Percentiles rank a stretch among this genome's conserved stretches.
Evolutionary conservation across 2,329 filamentous ascomycete genomes (phyloP).

Genomic region (Metarhizium brunneum): DNA sequence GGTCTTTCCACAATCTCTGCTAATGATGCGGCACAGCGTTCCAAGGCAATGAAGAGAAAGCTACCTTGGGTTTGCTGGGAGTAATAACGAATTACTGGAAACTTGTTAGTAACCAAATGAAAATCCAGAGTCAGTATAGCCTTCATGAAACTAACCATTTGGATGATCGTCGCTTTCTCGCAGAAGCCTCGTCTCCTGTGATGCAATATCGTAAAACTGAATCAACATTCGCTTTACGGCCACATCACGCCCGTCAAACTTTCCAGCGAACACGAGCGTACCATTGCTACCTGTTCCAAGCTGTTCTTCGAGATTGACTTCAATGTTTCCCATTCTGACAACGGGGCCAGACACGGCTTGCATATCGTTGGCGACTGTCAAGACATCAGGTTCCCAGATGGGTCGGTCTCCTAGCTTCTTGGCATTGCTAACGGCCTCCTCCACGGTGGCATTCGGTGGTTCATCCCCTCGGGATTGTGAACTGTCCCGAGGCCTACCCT

Average conservation of each 20-base stretch:
- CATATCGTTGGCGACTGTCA: slow-evolving; percentile 47
- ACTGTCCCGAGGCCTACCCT: slow-evolving; percentile 43
- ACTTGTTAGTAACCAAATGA: background rate
- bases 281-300: slow-evolving; percentile 83
- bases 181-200: slow-evolving; percentile 82
- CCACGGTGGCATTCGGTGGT: slow-evolving; percentile 36
- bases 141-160: slow-evolving; percentile 46
- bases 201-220: slow-evolving; percentile 91
- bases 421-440: slow-evolving; percentile 51
- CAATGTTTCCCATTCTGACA: slow-evolving; percentile 53
- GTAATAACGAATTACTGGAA: slow-evolving; percentile 85
- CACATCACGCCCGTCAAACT: slow-evolving; percentile 84
- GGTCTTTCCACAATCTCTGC: slow-evolving; percentile 84
- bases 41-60: slow-evolving; percentile 93
- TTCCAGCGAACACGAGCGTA: slow-evolving; percentile 93
- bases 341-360: slow-evolving; percentile 50
- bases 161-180: slow-evolving; percentile 92
- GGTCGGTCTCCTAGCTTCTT: slow-evolving; percentile 46
- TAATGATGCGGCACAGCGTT: slow-evolving; percentile 86
- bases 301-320: slow-evolving; percentile 54
- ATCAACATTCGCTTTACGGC: slow-evolving; percentile 96
- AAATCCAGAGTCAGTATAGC: background rate
- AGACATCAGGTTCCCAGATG: slow-evolving; percentile 52
- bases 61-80: slow-evolving; percentile 81
- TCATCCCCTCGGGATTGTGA: slow-evolving; percentile 42